Evolutionary conservation across 2,329 filamentous ascomycete species (phyloP), one percentile per base, ranked within the genome.

Genomic region (Fusarium burgessii): DNA sequence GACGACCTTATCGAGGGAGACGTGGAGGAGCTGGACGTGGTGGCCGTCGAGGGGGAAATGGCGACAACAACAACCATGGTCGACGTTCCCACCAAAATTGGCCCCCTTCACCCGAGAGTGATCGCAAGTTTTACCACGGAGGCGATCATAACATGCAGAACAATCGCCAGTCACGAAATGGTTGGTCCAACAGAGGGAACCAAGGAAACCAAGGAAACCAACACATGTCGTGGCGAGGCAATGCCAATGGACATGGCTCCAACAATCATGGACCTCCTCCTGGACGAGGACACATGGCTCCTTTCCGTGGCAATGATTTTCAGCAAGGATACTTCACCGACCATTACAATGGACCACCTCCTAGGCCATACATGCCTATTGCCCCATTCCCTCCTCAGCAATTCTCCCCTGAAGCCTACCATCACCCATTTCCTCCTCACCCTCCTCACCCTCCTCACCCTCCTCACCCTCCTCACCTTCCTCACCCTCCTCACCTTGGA

Each of bases 1-100:
- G 78, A 2, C 57, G 77, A 20, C 56, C 74, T 4, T 75, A 74
- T n/a, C 58, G 71, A 33, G 74, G 74, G 67, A 73, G 71, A 49
- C 68, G 77, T 23, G 77, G 76, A 36, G 76, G 74, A 20, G 15
- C 49, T 14, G 70, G 70, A 15, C 67, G 77, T 7, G 76, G 77
- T 5, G 72, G 71, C 3, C 62, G 66, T 18, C 61, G 57, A n/a
- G 55, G 66, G 18, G 54, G 51, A 13, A 47, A 50, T 6, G 56
- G 36, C 32, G 59, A 68, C 20, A 60, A 36, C 25, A 56, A 49
- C n/a, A 56, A 49, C n/a, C 46, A 59, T 23, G 33, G 35, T 23
- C 49, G 58, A 9, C 52, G 29, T 17, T 27, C 56, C 18, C 57
- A 59, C 18, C 47, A 58, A 10, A 45, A 42, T 7, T 54, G 65